These are phyloP conservation scores for Termitomyces sp. DNA, from an alignment of 768 basidiomycete species.

Conservation along the genomic window DNA sequence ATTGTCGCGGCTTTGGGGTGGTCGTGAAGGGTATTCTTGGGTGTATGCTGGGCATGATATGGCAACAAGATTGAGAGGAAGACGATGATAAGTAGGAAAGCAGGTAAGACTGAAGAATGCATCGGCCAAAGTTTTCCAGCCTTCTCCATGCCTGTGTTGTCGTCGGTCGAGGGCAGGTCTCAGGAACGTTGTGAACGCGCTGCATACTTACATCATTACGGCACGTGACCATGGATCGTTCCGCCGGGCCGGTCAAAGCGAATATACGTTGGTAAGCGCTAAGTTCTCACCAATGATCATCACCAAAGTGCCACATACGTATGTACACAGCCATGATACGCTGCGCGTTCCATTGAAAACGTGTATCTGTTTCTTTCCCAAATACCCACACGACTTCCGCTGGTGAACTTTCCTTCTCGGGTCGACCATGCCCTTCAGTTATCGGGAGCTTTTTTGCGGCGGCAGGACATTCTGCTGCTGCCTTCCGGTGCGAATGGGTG, in stretches of 20 bases:
- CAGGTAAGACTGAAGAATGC: not conserved
- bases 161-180: not conserved
- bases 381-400: not conserved
- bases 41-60: not conserved
- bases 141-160: constrained; percentile 5
- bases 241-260: too few species aligned
- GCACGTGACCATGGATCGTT: not conserved
- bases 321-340: not conserved
- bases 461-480: constrained; percentile 60
- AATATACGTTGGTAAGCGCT: too few species aligned
- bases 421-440: constrained; percentile 36
- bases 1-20: constrained; percentile 22
- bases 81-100: not conserved
- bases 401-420: not conserved
- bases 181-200: constrained; percentile 1
- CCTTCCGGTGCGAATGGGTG: constrained; percentile 59
- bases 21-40: not conserved
- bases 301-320: not conserved
- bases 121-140: not conserved
- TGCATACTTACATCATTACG: not conserved
- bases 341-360: not conserved
- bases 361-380: not conserved
- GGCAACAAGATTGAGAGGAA: not conserved
- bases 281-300: not conserved
- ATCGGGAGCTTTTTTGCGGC: constrained; percentile 42